Percentiles rank a stretch among this genome's conserved stretches.
phyloP scores from a whole-genome alignment of 1,284 basidiomycete species.

The Ustilago esculenta region DNA sequence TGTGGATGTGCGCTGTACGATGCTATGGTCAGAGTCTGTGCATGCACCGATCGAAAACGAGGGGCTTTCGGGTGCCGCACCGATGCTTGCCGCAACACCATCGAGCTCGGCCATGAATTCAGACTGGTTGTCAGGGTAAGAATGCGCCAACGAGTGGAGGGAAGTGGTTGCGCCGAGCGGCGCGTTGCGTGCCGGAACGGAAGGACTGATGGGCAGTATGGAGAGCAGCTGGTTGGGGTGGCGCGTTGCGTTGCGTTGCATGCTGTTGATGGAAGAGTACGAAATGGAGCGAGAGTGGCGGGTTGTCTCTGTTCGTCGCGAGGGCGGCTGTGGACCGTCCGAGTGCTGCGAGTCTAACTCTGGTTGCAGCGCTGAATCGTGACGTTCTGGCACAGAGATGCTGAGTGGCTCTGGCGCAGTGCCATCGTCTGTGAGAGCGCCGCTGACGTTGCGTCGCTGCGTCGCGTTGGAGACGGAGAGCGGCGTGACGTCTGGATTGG shows the following conservation, averaged over 20 bases:
- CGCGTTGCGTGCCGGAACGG: constrained; percentile 24
- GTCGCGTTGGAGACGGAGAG: constrained; percentile 16
- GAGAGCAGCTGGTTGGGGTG: constrained; percentile 23
- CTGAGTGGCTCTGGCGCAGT: constrained; percentile 19
- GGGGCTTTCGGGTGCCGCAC: constrained; percentile 42
- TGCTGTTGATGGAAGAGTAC: constrained; percentile 52
- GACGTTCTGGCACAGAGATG: constrained; percentile 18
- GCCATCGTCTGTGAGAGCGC: constrained; percentile 39
- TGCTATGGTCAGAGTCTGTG: constrained; percentile 50
- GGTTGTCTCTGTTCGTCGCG: constrained; percentile 19
- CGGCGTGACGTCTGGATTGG: constrained; percentile 18
- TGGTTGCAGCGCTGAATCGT: constrained; percentile 14
- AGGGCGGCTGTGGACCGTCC: constrained; percentile 5
- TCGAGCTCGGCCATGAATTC: constrained; percentile 43
- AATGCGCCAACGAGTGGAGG: constrained; percentile 35
- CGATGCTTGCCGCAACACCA: constrained; percentile 22
- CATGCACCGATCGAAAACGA: constrained; percentile 55
- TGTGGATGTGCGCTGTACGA: constrained; percentile 18
- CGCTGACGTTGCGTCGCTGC: constrained; percentile 36
- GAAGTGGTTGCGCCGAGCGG: constrained; percentile 35
- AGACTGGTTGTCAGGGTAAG: constrained; percentile 24
- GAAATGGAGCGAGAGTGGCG: constrained; percentile 61
- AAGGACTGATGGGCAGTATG: constrained; percentile 33
- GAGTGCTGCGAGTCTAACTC: constrained; percentile 4
- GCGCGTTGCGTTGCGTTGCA: constrained; percentile 24